phyloP scores from a whole-genome alignment of 768 basidiomycete species.

The Kondoa malvinella region DNA sequence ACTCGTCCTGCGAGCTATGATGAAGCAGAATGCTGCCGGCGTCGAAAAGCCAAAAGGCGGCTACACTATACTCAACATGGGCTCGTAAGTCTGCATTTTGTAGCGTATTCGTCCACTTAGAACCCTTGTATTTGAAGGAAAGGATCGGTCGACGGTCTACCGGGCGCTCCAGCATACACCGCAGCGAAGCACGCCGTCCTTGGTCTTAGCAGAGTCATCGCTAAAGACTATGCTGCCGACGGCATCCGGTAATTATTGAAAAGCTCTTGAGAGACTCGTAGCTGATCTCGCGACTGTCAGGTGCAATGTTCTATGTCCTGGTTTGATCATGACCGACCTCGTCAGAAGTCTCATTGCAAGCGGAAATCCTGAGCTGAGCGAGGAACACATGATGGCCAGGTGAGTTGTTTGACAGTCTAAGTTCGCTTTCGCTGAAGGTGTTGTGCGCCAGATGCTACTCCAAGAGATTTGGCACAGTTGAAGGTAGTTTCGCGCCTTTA shows the following conservation, averaged over 20 bases:
- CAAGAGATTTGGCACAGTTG: background rate
- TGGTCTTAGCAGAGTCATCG: constrained; percentile 12
- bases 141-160: constrained; percentile 13
- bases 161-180: constrained; percentile 11
- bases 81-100: too few species aligned
- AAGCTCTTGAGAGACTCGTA: background rate
- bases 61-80: constrained; percentile 7
- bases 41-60: constrained; percentile 7
- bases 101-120: background rate
- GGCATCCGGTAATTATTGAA: background rate
- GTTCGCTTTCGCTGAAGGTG: background rate
- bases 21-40: constrained; percentile 13
- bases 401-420: background rate
- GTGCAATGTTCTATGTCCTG: constrained; percentile 12
- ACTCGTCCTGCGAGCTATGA: constrained; percentile 11
- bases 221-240: constrained; percentile 16
- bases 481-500: constrained; percentile 6
- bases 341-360: constrained; percentile 12
- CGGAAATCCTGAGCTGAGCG: constrained; percentile 12
- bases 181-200: constrained; percentile 13
- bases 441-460: background rate
- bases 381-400: constrained; percentile 7
- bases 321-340: constrained; percentile 10
- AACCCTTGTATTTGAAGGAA: constrained; percentile 11
- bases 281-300: background rate